phyloP scores from a whole-genome alignment of 352 stramenopile genomes.

The Stephanocyclus meneghinianus region DNA sequence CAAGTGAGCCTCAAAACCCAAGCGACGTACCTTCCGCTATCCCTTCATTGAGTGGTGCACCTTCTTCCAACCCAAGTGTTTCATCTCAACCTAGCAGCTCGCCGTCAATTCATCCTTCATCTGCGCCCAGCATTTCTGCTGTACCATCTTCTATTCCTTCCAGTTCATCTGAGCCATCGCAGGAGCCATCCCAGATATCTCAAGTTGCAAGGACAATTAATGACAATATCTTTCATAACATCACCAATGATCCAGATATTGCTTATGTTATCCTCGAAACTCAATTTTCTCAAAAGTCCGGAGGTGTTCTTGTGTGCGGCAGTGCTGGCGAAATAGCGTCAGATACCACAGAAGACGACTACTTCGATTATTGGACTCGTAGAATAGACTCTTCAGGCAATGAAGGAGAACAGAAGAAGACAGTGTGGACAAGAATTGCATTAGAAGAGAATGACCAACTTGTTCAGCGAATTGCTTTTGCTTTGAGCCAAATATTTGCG shows the following conservation, averaged over 20 bases:
- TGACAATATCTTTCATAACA: constrained; percentile 20
- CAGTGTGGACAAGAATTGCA: constrained; percentile 53
- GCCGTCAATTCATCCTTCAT: constrained; percentile 14
- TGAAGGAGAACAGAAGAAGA: constrained; percentile 52
- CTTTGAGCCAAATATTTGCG: constrained; percentile 64
- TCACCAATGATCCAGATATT: constrained; percentile 39
- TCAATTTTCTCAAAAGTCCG: constrained; percentile 14
- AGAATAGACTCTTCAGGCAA: constrained; percentile 20
- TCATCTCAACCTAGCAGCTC: constrained; percentile 12
- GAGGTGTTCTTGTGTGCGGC: constrained; percentile 46
- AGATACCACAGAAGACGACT: constrained; percentile 30
- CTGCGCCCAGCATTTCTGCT: not conserved
- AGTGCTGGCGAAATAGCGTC: constrained; percentile 34
- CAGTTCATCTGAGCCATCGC: not conserved
- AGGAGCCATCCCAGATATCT: constrained; percentile 21
- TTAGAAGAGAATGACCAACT: constrained; percentile 60
- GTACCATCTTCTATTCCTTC: constrained; percentile 13
- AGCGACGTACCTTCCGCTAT: not conserved
- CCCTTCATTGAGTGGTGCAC: not conserved
- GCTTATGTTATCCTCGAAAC: constrained; percentile 29
- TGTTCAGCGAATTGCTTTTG: constrained; percentile 60
- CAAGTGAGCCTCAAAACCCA: not conserved
- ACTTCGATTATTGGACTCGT: constrained; percentile 54
- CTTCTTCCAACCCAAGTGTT: not conserved
- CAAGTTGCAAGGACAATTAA: constrained; percentile 29